Conservation (phyloP, 257 asterid genomes). For the Handroanthus guayacan region DNA sequence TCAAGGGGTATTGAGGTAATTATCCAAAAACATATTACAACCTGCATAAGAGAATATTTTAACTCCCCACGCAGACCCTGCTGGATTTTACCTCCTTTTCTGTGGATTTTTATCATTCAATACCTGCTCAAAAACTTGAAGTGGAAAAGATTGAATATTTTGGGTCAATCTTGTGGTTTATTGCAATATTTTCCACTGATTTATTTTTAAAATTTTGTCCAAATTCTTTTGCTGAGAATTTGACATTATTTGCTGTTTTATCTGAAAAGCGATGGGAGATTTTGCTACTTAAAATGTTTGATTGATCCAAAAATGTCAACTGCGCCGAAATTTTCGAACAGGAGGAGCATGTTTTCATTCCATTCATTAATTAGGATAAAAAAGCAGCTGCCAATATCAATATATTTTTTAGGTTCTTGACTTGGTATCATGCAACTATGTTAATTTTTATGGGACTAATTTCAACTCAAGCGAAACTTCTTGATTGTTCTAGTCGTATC, state of each 20-base stretch:
- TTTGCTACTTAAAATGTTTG: neutral
- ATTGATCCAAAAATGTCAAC: conserved; percentile 16
- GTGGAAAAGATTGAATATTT: neutral
- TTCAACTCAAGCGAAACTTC: conserved; percentile 6
- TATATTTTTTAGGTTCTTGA: neutral
- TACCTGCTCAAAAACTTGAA: neutral
- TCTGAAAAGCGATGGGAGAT: neutral
- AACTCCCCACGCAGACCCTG: conserved; percentile 8
- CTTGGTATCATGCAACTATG: conserved; percentile 22
- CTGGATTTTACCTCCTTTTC: conserved; percentile 2
- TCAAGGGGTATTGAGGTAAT: no score
- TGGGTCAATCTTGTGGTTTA: neutral
- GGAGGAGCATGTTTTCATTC: neutral
- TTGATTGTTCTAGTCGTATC: neutral
- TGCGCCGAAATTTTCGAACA: conserved; percentile 5
- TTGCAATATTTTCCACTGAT: conserved; percentile 2
- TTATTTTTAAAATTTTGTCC: neutral
- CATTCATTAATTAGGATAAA: neutral
- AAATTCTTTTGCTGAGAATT: neutral
- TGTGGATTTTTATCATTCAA: conserved; percentile 10
- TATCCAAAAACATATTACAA: no score
- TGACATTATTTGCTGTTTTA: neutral
- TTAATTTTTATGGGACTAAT: neutral
- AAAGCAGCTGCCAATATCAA: conserved; percentile 11
- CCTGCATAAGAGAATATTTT: neutral